phyloP scores from a whole-genome alignment of 306 rosid genomes.

The Medicago ruthenica region DNA sequence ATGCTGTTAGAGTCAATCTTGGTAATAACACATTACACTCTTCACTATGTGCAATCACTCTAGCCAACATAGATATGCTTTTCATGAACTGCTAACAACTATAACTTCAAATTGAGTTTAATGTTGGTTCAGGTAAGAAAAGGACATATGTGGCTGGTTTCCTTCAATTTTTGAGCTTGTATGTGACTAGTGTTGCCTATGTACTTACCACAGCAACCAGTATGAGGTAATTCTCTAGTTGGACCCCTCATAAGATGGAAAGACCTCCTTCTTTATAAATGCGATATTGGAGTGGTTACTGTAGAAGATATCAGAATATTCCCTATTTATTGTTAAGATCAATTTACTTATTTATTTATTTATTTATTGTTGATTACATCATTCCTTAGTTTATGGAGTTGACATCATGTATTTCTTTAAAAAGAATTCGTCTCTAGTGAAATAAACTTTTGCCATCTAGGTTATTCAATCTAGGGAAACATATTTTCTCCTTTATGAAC shows the following conservation, averaged over 20 bases:
- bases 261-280: neutral
- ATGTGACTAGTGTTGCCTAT: slow-evolving; percentile 65
- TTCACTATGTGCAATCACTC: neutral
- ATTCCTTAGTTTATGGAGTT: neutral
- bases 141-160: slow-evolving; percentile 58
- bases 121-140: slow-evolving; percentile 53
- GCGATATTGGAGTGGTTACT: neutral
- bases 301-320: too few relatives aligned
- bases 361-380: neutral
- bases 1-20: slow-evolving; percentile 66
- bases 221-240: slow-evolving; percentile 53
- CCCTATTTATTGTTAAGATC: neutral
- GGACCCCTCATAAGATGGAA: neutral
- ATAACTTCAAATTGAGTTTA: neutral
- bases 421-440: too few relatives aligned
- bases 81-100: slow-evolving; percentile 15
- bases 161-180: slow-evolving; percentile 64
- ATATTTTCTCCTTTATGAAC: too few relatives aligned
- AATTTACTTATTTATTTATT: too few relatives aligned
- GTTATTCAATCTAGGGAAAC: too few relatives aligned
- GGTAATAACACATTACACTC: slow-evolving; percentile 44
- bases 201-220: slow-evolving; percentile 68
- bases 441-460: too few relatives aligned
- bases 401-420: neutral
- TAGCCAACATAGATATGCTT: neutral